phyloP scores from a whole-genome alignment of 768 basidiomycete genomes.

The Tulasnella sp. region DNA sequence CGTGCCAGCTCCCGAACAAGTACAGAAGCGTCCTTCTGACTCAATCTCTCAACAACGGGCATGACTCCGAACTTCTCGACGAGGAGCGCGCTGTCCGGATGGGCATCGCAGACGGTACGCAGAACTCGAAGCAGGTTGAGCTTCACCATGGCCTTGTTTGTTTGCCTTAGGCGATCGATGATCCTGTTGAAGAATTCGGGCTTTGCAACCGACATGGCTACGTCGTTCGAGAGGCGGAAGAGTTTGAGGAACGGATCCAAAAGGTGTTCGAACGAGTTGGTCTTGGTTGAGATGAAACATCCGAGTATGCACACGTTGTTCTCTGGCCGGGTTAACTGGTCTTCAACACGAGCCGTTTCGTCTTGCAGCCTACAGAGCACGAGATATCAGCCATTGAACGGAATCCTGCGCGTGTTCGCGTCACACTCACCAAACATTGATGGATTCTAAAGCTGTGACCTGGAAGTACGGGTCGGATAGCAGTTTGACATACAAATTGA shows the following conservation, averaged over 20 bases:
- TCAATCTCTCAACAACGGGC: conserved; percentile 68
- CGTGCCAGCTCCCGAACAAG: conserved; percentile 81
- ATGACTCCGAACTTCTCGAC: conserved; percentile 75
- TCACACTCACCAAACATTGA: conserved; percentile 66
- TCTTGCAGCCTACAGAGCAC: conserved; percentile 68
- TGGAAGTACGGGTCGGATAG: conserved; percentile 84
- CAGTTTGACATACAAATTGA: conserved; percentile 65
- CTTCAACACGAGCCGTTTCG: conserved; percentile 88
- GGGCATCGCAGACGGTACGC: conserved; percentile 75
- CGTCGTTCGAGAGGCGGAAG: conserved; percentile 58
- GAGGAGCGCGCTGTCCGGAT: conserved; percentile 71
- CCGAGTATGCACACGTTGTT: conserved; percentile 57
- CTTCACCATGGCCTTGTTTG: conserved; percentile 78
- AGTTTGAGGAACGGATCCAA: conserved; percentile 91
- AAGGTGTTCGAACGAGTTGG: conserved; percentile 83
- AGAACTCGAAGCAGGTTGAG: conserved; percentile 82
- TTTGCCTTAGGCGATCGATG: conserved; percentile 59
- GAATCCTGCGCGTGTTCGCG: neutral
- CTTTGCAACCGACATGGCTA: conserved; percentile 69
- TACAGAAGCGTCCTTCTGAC: conserved; percentile 79
- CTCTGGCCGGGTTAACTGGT: conserved; percentile 58
- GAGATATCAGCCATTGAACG: neutral
- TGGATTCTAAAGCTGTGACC: conserved; percentile 81
- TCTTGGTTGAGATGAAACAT: conserved; percentile 76
- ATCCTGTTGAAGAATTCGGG: conserved; percentile 81